Conservation (phyloP, 257 asterid genomes). For the Solanum gandarillasii region DNA sequence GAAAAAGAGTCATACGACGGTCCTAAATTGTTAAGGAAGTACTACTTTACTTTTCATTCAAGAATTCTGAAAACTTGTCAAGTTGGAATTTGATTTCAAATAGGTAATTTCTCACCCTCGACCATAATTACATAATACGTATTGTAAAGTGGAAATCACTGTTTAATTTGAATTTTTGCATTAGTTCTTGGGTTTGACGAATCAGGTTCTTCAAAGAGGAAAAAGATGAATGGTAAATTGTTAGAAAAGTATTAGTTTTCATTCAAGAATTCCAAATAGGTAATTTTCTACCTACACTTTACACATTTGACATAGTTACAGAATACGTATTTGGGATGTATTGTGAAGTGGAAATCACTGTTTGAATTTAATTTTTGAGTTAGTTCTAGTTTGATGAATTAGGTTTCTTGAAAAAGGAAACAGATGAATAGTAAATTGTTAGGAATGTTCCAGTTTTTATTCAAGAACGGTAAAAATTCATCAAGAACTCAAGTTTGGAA, state of each 20-base stretch:
- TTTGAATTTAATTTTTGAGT: background rate
- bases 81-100: background rate
- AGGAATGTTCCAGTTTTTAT: background rate
- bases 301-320: too few species aligned
- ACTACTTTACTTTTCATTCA: background rate
- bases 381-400: background rate
- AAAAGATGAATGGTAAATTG: background rate
- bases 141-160: background rate
- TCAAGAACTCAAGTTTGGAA: background rate
- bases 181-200: background rate
- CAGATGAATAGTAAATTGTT: background rate
- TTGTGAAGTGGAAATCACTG: background rate
- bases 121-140: background rate
- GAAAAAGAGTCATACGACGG: background rate
- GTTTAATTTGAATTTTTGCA: background rate
- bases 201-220: background rate
- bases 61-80: background rate
- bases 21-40: background rate
- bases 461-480: background rate
- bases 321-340: background rate
- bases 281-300: background rate
- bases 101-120: background rate
- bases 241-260: background rate
- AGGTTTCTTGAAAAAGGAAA: background rate
- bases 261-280: background rate